Evolutionary conservation across 164 flowering plant genomes (phyloP).

Genomic region (Berberis thunbergii): DNA sequence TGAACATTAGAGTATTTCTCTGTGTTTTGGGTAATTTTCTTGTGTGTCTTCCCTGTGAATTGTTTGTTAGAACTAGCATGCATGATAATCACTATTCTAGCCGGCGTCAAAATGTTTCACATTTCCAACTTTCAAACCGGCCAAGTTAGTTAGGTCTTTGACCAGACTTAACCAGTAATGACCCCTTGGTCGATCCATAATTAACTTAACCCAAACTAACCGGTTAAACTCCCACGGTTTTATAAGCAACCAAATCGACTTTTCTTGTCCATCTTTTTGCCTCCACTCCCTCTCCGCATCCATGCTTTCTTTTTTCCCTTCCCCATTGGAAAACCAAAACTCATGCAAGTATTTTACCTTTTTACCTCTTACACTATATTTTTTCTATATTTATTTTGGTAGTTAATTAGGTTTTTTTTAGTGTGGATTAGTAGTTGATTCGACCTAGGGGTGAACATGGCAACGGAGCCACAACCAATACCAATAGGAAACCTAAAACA

Average conservation of each 20-base stretch:
- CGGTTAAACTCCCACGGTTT: constrained; percentile 29
- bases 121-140: no score
- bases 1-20: no score
- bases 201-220: constrained; percentile 9
- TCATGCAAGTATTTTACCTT: not conserved
- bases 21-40: no score
- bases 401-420: not conserved
- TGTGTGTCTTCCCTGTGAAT: no score
- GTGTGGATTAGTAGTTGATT: no score
- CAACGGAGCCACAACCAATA: constrained; percentile 34
- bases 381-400: not conserved
- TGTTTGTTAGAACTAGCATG: no score
- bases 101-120: no score
- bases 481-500: constrained; percentile 66
- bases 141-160: no score
- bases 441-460: not conserved
- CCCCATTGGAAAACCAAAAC: no score
- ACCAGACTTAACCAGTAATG: not conserved
- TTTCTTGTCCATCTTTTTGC: constrained; percentile 13
- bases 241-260: constrained; percentile 14
- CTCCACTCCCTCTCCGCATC: not conserved
- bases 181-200: not conserved
- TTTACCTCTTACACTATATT: not conserved
- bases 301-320: not conserved
- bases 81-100: no score